Base-by-base conservation (phyloP, 2,329 filamentous ascomycete genomes). In the Aspergillus costaricaensis region DNA sequence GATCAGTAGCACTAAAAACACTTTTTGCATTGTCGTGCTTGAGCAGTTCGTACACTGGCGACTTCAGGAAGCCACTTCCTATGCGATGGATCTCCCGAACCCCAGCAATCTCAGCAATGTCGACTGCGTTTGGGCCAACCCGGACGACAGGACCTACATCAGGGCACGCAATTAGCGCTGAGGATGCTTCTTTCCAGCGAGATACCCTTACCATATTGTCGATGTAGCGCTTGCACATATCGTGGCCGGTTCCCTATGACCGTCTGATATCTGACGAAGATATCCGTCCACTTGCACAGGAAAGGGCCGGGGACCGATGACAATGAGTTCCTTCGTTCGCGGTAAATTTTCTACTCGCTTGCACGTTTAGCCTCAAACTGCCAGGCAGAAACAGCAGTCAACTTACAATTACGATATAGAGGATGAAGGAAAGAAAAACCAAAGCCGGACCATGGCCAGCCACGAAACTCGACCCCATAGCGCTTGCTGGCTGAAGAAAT, bases 1-100 rank as follows among this genome's bases (percentile, higher is more conserved):
- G 62, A 49, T 83, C 72, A 0, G 60, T 72, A 2, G 79, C 80
- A 19, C 63, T 76, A 67, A 83, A 82, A 27, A 83, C 36, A 30
- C 67, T 77, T 27, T 70, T 44, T 25, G 63, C 56, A n/a, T 59
- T 43, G 3, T 63, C 55, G 6, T 60, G 36, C 0, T 63, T 64
- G 5, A 76, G 53, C 0, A 54, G 56, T 19, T 59, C 57, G 60
- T 79, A 79, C 57, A 68, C 78, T 0, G 62, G 43, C 0, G 72
- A 67, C 58, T 79, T 79, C n/a, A 66, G 57, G 47, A 71, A 79
- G 2, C 67, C 67, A 2, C 67, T 68, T 6, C 71, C 69, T 4
- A 73, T 69, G 21, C 66, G 70, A 64, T 79, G 70, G 43, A 79
- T 75, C 55, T 74, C 68, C 41, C 69, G 72, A 5, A 63, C 70